A percentile compares a stretch with the other conserved stretches of the same genome.
Conservation (phyloP, 306 rosid genomes). For the Alnus glutinosa region DNA sequence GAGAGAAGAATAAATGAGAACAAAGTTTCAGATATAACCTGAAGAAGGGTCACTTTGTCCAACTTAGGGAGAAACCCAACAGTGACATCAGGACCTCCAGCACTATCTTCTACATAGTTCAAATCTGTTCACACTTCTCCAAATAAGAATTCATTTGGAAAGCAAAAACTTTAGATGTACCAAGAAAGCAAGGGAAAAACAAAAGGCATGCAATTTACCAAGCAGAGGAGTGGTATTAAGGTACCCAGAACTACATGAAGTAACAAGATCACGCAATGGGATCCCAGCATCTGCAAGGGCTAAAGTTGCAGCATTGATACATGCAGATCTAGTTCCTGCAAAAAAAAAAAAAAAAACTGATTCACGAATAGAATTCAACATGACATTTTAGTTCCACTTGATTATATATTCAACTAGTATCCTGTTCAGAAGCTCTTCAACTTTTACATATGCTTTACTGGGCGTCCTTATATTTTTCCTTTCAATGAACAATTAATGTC, state of each 20-base stretch:
- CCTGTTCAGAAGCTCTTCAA: not conserved
- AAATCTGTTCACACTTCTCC: conserved; percentile 53
- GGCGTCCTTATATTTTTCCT: not conserved
- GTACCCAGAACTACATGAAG: conserved; percentile 92
- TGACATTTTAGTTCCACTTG: not conserved
- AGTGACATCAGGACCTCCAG: conserved; percentile 95
- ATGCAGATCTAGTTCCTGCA: conserved; percentile 91
- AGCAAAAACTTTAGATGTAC: not conserved
- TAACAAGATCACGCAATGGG: conserved; percentile 90
- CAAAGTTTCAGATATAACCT: conserved; percentile 43
- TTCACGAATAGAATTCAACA: conserved; percentile 22
- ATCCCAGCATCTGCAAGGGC: conserved; percentile 97
- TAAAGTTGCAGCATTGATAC: conserved; percentile 92
- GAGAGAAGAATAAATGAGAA: conserved; percentile 19
- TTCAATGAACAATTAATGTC: not conserved
- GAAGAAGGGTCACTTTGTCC: conserved; percentile 88
- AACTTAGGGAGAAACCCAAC: conserved; percentile 78
- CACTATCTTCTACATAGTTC: conserved; percentile 94
- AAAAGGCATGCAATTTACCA: conserved; percentile 43
- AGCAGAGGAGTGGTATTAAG: conserved; percentile 85
- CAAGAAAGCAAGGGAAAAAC: not conserved
- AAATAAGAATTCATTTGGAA: not conserved
- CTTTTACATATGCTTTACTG: not conserved
- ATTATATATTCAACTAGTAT: not conserved
- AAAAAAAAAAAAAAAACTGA: not conserved